Percentiles rank a stretch among this genome's conserved stretches.
These are phyloP conservation scores for Wickerhamiella bombiphila DNA, from an alignment of 805 yeast genomes.

Conservation along the genomic window DNA sequence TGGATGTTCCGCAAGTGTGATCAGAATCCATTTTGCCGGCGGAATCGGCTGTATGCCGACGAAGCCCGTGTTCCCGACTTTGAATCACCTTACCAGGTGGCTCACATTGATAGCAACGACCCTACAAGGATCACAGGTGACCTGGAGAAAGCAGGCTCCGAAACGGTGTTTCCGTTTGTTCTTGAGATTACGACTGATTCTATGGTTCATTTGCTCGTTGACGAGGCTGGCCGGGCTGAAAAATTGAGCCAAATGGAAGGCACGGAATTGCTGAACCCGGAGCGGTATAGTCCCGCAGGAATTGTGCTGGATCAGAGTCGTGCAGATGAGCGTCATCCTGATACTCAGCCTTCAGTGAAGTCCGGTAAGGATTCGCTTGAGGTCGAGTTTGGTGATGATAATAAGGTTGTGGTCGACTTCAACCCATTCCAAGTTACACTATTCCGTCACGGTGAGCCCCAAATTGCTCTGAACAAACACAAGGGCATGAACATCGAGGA, in stretches of 20 bases:
- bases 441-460: constrained; percentile 30
- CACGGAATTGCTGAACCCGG: constrained; percentile 4
- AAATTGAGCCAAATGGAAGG: constrained; percentile 6
- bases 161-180: constrained; percentile 41
- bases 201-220: constrained; percentile 48
- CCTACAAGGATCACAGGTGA: constrained; percentile 8
- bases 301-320: constrained; percentile 8
- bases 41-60: constrained; percentile 57
- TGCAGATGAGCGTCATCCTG: constrained; percentile 2
- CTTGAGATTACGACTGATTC: constrained; percentile 46
- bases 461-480: constrained; percentile 52
- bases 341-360: background rate
- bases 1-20: constrained; percentile 57
- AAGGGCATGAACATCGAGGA: constrained; percentile 74
- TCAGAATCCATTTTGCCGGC: constrained; percentile 67
- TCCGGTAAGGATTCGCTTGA: background rate
- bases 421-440: constrained; percentile 39
- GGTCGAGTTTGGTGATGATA: constrained; percentile 14
- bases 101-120: constrained; percentile 3
- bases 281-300: constrained; percentile 14
- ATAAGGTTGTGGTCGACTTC: constrained; percentile 30
- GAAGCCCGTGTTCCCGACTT: constrained; percentile 29
- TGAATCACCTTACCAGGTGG: constrained; percentile 27
- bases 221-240: constrained; percentile 38
- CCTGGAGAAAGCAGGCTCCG: constrained; percentile 6